A percentile compares a stretch with the other conserved stretches of the same genome.
Evolutionary conservation across 805 yeast genomes (phyloP).

Genomic region (Yarrowia sp.): DNA sequence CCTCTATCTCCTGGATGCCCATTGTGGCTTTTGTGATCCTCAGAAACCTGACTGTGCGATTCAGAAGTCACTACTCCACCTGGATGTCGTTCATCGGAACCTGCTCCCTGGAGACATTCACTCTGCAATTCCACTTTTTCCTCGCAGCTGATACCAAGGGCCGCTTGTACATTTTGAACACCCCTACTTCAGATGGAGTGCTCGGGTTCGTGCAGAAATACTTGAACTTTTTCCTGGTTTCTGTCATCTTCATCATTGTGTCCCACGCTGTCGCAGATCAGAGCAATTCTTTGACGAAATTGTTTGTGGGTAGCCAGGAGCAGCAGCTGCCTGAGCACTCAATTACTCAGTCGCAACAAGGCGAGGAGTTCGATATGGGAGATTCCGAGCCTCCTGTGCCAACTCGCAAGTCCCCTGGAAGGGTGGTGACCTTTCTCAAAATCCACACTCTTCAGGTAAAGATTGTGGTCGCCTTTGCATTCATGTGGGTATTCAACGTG

Average conservation of each 20-base stretch:
- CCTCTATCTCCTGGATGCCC: background rate
- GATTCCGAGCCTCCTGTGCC: background rate
- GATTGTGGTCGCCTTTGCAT: background rate
- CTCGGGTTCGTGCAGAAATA: background rate
- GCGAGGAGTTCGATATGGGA: background rate
- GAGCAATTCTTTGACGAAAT: background rate
- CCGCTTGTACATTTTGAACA: constrained; percentile 18
- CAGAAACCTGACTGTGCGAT: constrained; percentile 1
- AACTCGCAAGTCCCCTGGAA: background rate
- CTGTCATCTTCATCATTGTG: background rate
- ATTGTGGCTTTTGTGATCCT: constrained; percentile 2
- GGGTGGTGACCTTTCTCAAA: background rate
- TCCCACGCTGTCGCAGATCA: constrained; percentile 12
- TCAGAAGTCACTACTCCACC: constrained; percentile 30
- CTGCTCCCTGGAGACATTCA: constrained; percentile 33
- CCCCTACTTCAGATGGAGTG: background rate
- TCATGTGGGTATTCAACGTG: constrained; percentile 11
- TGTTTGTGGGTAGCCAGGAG: constrained; percentile 6
- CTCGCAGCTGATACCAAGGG: constrained; percentile 34
- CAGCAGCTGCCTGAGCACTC: constrained; percentile 8
- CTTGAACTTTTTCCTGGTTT: background rate
- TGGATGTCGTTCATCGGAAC: constrained; percentile 32
- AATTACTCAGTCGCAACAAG: background rate
- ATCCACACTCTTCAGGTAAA: background rate
- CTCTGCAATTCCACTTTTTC: constrained; percentile 33